These are phyloP conservation scores for Moesziomyces sp. DNA, from an alignment of 1,284 basidiomycete species.

Conservation along the genomic window DNA sequence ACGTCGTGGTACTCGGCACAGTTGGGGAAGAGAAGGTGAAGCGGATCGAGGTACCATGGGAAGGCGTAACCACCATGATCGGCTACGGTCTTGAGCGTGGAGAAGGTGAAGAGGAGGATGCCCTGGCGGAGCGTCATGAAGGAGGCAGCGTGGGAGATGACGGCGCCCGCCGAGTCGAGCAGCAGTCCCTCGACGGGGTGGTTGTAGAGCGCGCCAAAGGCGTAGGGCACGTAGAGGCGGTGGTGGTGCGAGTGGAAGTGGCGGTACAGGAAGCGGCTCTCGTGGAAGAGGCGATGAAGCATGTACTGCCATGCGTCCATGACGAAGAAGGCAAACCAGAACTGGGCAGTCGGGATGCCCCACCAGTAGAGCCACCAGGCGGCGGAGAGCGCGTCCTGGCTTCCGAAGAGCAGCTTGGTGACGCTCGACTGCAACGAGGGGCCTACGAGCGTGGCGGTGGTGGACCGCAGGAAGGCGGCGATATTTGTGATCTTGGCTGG, in stretches of 20 bases:
- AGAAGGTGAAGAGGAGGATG: conserved; percentile 84
- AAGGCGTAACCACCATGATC: conserved; percentile 94
- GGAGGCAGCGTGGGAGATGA: conserved; percentile 78
- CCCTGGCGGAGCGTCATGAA: conserved; percentile 80
- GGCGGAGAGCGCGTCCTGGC: conserved; percentile 39
- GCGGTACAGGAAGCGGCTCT: conserved; percentile 89
- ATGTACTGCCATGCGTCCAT: conserved; percentile 99
- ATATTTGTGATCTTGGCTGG: conserved; percentile 30
- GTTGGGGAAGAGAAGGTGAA: conserved; percentile 88
- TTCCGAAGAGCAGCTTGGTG: conserved; percentile 33
- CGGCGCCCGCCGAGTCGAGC: conserved; percentile 86
- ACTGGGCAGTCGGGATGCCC: conserved; percentile 82
- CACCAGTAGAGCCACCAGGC: conserved; percentile 91
- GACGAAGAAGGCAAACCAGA: conserved; percentile 84
- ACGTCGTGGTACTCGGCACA: conserved; percentile 99
- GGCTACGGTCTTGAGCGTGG: conserved; percentile 93
- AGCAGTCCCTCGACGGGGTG: conserved; percentile 92
- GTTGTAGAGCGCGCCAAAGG: conserved; percentile 97
- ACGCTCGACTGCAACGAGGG: conserved; percentile 10
- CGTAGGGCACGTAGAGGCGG: conserved; percentile 94
- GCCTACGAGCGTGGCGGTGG: conserved; percentile 16
- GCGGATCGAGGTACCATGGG: conserved; percentile 79
- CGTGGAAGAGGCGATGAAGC: conserved; percentile 90
- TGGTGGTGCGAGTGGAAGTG: conserved; percentile 95
- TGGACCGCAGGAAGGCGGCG: conserved; percentile 21